Base-by-base conservation (phyloP, 2,329 filamentous ascomycete species). In the Pseudopithomyces maydicus region DNA sequence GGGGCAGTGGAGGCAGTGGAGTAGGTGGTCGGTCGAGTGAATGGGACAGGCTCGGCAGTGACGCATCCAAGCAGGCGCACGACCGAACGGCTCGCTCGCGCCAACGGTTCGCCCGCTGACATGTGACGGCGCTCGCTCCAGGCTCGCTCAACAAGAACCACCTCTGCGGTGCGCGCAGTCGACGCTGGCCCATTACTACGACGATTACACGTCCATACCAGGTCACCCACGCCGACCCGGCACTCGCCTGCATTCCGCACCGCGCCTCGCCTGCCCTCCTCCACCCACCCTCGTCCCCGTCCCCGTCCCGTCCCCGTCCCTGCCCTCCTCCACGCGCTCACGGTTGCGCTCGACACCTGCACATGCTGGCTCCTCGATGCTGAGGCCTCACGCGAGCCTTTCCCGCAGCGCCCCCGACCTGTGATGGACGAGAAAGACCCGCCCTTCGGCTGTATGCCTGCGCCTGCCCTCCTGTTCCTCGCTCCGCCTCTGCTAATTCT, bases 391-490 rank as follows among this genome's bases (percentile, higher is more conserved):
- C 26, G n/a, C 26, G 23, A 41, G 38, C 17, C 38, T 29, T 26
- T 43, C 12, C 48, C n/a, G 23, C 36, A 17, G 36, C 48, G 48
- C 20, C 38, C 48, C 36, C 35, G 19, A 39, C 41, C 33, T 52
- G 58, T 59, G 63, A 59, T 75, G 73, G 65, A 68, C 64, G 64
- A 70, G 54, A 70, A 71, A 49, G 70, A 71, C 45, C 63, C 70
- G 61, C 73, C 72, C 14, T 75, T 75, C 64, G 73, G 73, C 61
- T 74, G 71, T 72, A 69, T 23, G 67, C 8, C 26, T 29, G 26
- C 4, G 26, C 26, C 26, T 55, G 20, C 26, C 15, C n/a, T 22
- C 29, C 23, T 43, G n/a, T 29, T 36, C 29, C 12, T 14, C 26
- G 12, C 33, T 19, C 33, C 35, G 44, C 23, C 22, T 12, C 43